phyloP scores from a whole-genome alignment of 352 stramenopile genomes.

The Phytophthora nicotianae region DNA sequence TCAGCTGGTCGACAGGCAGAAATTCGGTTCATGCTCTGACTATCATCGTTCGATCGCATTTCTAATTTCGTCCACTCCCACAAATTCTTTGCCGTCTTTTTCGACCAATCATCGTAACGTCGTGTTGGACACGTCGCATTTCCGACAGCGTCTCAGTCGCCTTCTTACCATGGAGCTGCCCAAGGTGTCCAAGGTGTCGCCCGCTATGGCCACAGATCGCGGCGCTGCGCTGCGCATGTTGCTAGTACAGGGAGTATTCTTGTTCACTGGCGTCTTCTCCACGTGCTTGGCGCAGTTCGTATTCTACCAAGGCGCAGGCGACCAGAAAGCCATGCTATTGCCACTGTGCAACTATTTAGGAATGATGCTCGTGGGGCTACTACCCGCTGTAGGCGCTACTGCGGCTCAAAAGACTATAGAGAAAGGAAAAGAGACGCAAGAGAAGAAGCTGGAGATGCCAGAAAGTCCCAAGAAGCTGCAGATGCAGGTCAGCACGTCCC shows the following conservation, averaged over 20 bases:
- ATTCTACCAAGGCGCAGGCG: constrained; percentile 83
- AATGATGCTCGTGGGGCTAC: constrained; percentile 84
- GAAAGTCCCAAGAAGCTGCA: constrained; percentile 1
- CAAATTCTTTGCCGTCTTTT: background rate
- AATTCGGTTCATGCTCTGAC: constrained; percentile 12
- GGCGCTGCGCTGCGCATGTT: constrained; percentile 19
- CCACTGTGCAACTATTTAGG: constrained; percentile 88
- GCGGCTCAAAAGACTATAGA: constrained; percentile 5
- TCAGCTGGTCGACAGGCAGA: constrained; percentile 16
- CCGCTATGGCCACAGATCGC: constrained; percentile 2
- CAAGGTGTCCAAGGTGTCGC: constrained; percentile 11
- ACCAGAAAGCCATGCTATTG: constrained; percentile 86
- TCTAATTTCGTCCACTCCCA: constrained; percentile 11
- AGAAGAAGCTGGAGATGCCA: constrained; percentile 2
- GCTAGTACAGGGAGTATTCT: constrained; percentile 70
- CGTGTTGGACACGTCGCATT: constrained; percentile 24
- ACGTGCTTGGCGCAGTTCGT: constrained; percentile 86
- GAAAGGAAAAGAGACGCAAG: constrained; percentile 4
- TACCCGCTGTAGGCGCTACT: constrained; percentile 38
- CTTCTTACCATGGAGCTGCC: constrained; percentile 26
- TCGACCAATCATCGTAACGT: constrained; percentile 5
- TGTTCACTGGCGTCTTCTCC: constrained; percentile 84
- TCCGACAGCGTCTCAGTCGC: constrained; percentile 2
- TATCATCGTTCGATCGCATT: constrained; percentile 13
- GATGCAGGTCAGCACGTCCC: constrained; percentile 1